These are phyloP conservation scores for Debaryomycetaceae sp. DNA, from an alignment of 1,139 yeast species.

Conservation along the genomic window DNA sequence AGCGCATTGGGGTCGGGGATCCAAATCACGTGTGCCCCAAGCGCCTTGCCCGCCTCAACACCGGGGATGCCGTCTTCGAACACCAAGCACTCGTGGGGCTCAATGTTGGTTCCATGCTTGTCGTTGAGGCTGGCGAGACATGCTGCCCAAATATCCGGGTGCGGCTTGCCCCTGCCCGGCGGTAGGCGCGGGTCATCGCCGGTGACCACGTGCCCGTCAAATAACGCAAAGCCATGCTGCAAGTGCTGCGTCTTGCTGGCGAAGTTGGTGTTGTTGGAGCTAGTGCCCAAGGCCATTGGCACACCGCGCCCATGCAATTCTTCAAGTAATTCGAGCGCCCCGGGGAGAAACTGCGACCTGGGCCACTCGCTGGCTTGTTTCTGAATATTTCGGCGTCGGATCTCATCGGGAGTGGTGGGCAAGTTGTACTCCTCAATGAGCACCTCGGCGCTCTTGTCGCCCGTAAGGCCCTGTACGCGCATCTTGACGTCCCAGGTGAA, in stretches of 20 bases:
- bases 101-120: too few species aligned
- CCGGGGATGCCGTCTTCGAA: slow-evolving; percentile 97
- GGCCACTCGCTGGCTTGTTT: slow-evolving; percentile 64
- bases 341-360: slow-evolving; percentile 67
- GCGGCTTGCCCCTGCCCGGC: slow-evolving; percentile 84
- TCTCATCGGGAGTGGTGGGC: slow-evolving; percentile 64
- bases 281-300: slow-evolving; percentile 92
- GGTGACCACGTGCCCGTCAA: slow-evolving; percentile 67
- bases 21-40: slow-evolving; percentile 89
- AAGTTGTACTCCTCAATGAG: slow-evolving; percentile 66
- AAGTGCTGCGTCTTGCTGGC: slow-evolving; percentile 67
- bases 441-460: slow-evolving; percentile 55
- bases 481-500: slow-evolving; percentile 89
- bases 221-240: slow-evolving; percentile 53
- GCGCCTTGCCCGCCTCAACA: slow-evolving; percentile 73
- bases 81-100: slow-evolving; percentile 66
- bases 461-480: slow-evolving; percentile 87
- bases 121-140: slow-evolving; percentile 69
- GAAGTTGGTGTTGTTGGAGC: slow-evolving; percentile 62
- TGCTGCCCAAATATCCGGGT: slow-evolving; percentile 85
- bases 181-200: slow-evolving; percentile 88
- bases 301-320: slow-evolving; percentile 44
- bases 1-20: slow-evolving; percentile 79
- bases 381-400: slow-evolving; percentile 43
- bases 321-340: slow-evolving; percentile 67